phyloP scores from a whole-genome alignment of 1,139 yeast species.

The Geotrichum klebahnii region DNA sequence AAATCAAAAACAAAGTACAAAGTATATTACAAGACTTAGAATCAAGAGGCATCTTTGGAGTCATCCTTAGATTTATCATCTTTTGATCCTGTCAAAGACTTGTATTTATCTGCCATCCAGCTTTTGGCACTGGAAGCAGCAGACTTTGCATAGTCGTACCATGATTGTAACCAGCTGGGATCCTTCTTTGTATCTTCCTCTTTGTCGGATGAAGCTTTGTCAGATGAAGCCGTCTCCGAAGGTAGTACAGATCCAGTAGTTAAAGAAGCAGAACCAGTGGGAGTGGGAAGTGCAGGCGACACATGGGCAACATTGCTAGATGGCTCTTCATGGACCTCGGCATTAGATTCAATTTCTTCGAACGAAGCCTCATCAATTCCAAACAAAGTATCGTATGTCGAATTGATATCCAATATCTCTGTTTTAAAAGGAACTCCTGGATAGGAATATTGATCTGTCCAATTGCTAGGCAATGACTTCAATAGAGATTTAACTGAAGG shows the following conservation, averaged over 20 bases:
- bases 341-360: conserved; percentile 21
- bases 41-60: not conserved
- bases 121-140: conserved; percentile 16
- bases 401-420: conserved; percentile 32
- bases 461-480: conserved; percentile 34
- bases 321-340: conserved; percentile 8
- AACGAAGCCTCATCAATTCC: conserved; percentile 13
- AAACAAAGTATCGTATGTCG: conserved; percentile 36
- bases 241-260: not conserved
- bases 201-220: conserved; percentile 24
- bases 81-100: conserved; percentile 9
- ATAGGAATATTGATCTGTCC: conserved; percentile 54
- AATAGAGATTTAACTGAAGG: conserved; percentile 36
- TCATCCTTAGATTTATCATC: conserved; percentile 1
- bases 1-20: not conserved
- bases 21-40: not conserved
- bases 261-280: conserved; percentile 14
- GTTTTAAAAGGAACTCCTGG: conserved; percentile 54
- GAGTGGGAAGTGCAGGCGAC: not conserved
- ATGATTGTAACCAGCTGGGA: conserved; percentile 13
- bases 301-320: not conserved
- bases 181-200: conserved; percentile 21
- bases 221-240: not conserved
- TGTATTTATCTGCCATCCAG: conserved; percentile 17
- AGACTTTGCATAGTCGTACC: conserved; percentile 24